These are phyloP conservation scores for Wickerhamomyces rabaulensis DNA, from an alignment of 805 yeast genomes.

Conservation along the genomic window DNA sequence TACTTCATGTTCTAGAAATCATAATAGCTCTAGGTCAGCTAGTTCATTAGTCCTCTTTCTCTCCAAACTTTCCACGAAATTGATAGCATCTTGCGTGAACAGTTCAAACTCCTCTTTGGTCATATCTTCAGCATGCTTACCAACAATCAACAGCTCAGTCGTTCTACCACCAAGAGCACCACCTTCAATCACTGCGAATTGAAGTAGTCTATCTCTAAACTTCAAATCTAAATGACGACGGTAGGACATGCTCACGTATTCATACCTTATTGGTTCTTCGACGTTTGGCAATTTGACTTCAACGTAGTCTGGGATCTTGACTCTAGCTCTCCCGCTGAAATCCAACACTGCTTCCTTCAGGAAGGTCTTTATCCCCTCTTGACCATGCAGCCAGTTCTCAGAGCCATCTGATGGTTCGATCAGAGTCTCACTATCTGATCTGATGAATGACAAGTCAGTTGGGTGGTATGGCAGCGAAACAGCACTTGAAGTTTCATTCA, in stretches of 20 bases:
- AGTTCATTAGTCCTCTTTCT: neutral
- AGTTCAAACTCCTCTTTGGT: slow-evolving; percentile 11
- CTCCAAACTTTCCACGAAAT: slow-evolving; percentile 14
- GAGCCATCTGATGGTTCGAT: slow-evolving; percentile 12
- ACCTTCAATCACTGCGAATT: slow-evolving; percentile 47
- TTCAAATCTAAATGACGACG: slow-evolving; percentile 40
- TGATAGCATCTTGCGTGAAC: slow-evolving; percentile 15
- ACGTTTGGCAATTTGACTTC: slow-evolving; percentile 31
- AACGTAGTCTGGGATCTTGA: slow-evolving; percentile 35
- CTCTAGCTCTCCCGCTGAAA: slow-evolving; percentile 32
- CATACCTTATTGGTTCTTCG: slow-evolving; percentile 37
- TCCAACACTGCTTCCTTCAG: slow-evolving; percentile 33
- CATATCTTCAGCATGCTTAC: slow-evolving; percentile 22
- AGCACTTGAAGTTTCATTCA: slow-evolving; percentile 37
- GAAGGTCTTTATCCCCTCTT: slow-evolving; percentile 40
- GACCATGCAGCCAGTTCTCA: slow-evolving; percentile 24
- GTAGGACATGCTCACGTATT: slow-evolving; percentile 37
- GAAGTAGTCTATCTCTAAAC: slow-evolving; percentile 31
- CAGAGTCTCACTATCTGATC: slow-evolving; percentile 13
- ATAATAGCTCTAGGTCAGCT: neutral
- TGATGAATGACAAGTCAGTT: slow-evolving; percentile 40
- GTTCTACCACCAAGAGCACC: slow-evolving; percentile 53
- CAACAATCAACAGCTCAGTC: slow-evolving; percentile 43
- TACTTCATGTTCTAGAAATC: neutral
- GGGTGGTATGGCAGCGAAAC: slow-evolving; percentile 36